Evolutionary conservation across 495 filamentous ascomycete species (phyloP).

Genomic region (Hyaloscypha bicolor): DNA sequence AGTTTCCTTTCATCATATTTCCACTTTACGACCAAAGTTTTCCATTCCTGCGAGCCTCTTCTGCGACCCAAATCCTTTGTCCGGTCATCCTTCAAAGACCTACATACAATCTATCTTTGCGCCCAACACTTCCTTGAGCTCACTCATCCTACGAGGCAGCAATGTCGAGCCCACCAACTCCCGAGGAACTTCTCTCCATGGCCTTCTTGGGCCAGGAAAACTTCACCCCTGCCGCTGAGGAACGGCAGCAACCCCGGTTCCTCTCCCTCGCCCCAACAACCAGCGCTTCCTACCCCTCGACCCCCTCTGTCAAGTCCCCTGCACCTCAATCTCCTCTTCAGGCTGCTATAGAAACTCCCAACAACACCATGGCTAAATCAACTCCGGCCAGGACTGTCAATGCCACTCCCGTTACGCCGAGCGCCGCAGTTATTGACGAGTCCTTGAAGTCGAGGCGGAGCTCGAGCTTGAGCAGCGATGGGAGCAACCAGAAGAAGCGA

Average conservation of each 20-base stretch:
- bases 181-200: conserved; percentile 14
- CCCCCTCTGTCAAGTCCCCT: conserved; percentile 8
- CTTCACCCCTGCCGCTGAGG: conserved; percentile 14
- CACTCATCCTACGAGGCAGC: conserved; percentile 3
- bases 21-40: not conserved
- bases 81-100: not conserved
- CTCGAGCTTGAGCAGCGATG: conserved; percentile 22
- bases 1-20: not conserved
- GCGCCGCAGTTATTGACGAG: conserved; percentile 9
- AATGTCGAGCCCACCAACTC: conserved; percentile 9
- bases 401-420: not conserved
- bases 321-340: conserved; percentile 5
- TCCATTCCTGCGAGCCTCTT: not conserved
- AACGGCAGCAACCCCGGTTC: conserved; percentile 17
- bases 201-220: conserved; percentile 21
- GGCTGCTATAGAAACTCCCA: not conserved
- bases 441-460: conserved; percentile 20
- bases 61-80: conserved; percentile 10
- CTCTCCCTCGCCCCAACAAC: conserved; percentile 30
- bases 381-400: not conserved
- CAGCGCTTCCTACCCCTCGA: conserved; percentile 25
- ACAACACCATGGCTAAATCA: conserved; percentile 1
- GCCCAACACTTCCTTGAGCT: not conserved
- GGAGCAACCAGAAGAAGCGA: conserved; percentile 15
- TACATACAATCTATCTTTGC: conserved; percentile 2